Conservation (phyloP, 306 rosid species). For the Ochetophila trinervis region DNA sequence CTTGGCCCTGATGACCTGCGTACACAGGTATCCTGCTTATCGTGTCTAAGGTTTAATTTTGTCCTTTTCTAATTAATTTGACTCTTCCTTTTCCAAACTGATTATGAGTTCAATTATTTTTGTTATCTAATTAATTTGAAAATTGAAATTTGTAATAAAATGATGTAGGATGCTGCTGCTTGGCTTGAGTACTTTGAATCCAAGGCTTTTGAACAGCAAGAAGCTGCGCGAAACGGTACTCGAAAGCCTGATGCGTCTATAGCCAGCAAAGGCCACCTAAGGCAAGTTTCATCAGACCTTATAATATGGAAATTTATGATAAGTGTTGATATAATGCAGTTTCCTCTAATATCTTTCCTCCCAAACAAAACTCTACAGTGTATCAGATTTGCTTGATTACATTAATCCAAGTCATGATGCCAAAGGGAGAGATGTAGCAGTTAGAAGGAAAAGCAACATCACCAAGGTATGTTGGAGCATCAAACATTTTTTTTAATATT, state of each 20-base stretch:
- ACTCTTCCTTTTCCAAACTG: not conserved
- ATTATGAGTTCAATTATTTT: too few species aligned
- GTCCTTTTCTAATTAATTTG: not conserved
- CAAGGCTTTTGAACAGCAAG: conserved; percentile 99
- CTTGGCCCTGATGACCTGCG: conserved; percentile 97
- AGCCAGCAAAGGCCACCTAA: conserved; percentile 97
- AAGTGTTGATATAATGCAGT: too few species aligned
- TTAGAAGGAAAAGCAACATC: conserved; percentile 71
- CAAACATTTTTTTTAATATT: not conserved
- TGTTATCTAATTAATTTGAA: conserved; percentile 1
- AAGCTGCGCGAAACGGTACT: conserved; percentile 96
- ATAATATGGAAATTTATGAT: conserved; percentile 9
- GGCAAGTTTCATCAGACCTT: conserved; percentile 43
- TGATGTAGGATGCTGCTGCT: conserved; percentile 92
- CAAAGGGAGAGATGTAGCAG: conserved; percentile 65
- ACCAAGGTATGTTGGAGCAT: conserved; percentile 43
- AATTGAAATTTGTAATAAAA: conserved; percentile 21
- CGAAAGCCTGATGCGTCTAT: conserved; percentile 95
- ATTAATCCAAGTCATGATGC: conserved; percentile 76
- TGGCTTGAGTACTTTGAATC: conserved; percentile 99
- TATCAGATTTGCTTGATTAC: conserved; percentile 96
- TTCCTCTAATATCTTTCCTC: conserved; percentile 2
- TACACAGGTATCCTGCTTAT: conserved; percentile 66
- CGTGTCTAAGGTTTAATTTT: not conserved
- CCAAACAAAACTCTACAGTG: conserved; percentile 49